Evolutionary conservation across 116 monocot species (phyloP), one percentile per base, ranked within the genome.

Genomic region (Phalaenopsis hybrid): DNA sequence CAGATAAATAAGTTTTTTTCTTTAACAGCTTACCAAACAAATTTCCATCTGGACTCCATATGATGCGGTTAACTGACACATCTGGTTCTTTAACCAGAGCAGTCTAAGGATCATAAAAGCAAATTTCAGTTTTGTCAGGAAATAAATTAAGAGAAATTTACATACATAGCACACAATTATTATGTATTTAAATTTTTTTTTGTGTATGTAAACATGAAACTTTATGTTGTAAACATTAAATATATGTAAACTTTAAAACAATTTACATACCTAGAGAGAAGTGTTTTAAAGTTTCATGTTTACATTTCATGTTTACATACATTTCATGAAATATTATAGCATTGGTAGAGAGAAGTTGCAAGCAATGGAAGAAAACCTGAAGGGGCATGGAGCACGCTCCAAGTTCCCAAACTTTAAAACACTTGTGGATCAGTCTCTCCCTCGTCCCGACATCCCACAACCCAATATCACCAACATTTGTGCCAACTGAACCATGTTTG

Each of bases 351-450:
- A 76, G 21, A 37, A 10, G 43, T 8, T 17, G 16, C 52, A 79
- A 59, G 57, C 17, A 43, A 76, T 58, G 59, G 46, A 80, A 15
- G 58, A 81, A 81, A 78, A 94, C 96, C 94, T 96, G 92, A 76
- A 94, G 85, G 4, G 92, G 34, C 52, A 84, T 80, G 8, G 94
- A 88, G 75, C 96, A 92, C 84, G 85, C 68, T 79, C 80, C 77
- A 85, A 91, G 88, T 17, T 96, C 92, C 96, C 94, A 96, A 74
- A 94, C 89, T 82, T 96, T 96, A 77, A 96, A 96, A 79, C 83
- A 92, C 67, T 79, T 89, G 25, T 81, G 79, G n/a, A 86, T 68
- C 61, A 96, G 81, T 82, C 89, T 94, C 78, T 96, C 89, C 80
- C 81, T 92, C 41, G 85, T 81, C 63, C 87, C 90, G 48, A 94